Evolutionary conservation across 139 green algal genomes (phyloP).

Genomic region (Tetradesmus lagerheimii): DNA sequence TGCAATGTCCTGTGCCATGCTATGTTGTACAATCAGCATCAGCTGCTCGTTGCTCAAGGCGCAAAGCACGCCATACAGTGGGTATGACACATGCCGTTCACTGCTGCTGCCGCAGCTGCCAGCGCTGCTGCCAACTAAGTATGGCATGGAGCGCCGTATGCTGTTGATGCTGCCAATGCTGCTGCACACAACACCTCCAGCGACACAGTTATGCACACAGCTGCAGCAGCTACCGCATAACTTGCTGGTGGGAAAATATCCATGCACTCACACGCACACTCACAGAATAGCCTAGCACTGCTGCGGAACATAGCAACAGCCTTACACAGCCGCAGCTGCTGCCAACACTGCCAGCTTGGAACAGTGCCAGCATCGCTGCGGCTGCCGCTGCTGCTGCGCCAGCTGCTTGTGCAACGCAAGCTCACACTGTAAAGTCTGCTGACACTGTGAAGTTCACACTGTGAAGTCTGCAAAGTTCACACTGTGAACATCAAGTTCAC

Average conservation of each 20-base stretch:
- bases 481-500: slow-evolving; percentile 25
- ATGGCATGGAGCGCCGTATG: not conserved
- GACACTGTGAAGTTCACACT: not conserved
- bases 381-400: not conserved
- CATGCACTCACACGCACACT: not conserved
- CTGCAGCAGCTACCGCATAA: not conserved
- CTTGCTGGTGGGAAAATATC: not conserved
- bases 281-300: not conserved
- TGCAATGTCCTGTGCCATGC: not conserved
- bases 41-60: not conserved
- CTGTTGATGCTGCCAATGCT: not conserved
- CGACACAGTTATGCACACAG: not conserved
- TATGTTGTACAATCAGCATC: not conserved
- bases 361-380: not conserved
- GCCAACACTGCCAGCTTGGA: not conserved
- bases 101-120: not conserved
- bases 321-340: not conserved
- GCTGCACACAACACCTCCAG: not conserved
- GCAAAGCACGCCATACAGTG: too few species aligned
- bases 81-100: not conserved
- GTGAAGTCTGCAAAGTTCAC: not conserved
- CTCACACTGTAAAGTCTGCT: not conserved
- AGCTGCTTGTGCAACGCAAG: not conserved
- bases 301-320: not conserved
- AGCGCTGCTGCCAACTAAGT: not conserved